Conservation (phyloP, 129 eudicot species). For the Tagetes erecta region DNA sequence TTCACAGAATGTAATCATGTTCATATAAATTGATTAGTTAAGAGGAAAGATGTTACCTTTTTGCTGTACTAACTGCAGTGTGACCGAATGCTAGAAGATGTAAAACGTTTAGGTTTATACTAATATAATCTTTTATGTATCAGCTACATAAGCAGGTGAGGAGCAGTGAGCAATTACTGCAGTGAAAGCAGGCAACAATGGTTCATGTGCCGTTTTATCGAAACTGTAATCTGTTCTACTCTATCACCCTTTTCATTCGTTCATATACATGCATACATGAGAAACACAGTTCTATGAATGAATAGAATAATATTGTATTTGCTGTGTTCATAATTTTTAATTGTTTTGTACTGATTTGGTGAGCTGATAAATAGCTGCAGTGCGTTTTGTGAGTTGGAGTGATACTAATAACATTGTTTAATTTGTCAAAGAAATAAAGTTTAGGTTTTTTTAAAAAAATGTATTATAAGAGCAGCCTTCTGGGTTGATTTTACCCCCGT, state of each 20-base stretch:
- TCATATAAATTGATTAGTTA: not conserved
- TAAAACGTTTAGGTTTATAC: not conserved
- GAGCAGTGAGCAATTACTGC: constrained; percentile 8
- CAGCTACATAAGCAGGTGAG: constrained; percentile 8
- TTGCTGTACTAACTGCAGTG: not conserved
- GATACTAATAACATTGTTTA: not conserved
- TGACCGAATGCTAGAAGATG: not conserved
- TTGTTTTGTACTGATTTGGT: too few species aligned
- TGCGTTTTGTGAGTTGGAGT: not conserved
- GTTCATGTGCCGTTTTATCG: constrained; percentile 36
- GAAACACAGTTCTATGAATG: not conserved
- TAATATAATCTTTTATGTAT: not conserved
- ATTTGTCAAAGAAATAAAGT: too few species aligned
- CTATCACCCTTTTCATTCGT: not conserved
- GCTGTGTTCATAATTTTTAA: too few species aligned
- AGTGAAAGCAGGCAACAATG: constrained; percentile 19
- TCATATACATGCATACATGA: not conserved
- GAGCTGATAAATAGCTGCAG: not conserved
- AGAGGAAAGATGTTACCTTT: not conserved
- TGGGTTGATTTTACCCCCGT: too few species aligned
- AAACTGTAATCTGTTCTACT: constrained; percentile 23
- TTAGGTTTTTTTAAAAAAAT: too few species aligned
- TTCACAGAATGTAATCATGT: not conserved
- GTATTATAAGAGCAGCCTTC: too few species aligned
- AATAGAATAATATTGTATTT: not conserved